Evolutionary conservation across 805 yeast genomes (phyloP), one percentile per base, ranked within the genome.

Genomic region (Kazachstania taianensis): DNA sequence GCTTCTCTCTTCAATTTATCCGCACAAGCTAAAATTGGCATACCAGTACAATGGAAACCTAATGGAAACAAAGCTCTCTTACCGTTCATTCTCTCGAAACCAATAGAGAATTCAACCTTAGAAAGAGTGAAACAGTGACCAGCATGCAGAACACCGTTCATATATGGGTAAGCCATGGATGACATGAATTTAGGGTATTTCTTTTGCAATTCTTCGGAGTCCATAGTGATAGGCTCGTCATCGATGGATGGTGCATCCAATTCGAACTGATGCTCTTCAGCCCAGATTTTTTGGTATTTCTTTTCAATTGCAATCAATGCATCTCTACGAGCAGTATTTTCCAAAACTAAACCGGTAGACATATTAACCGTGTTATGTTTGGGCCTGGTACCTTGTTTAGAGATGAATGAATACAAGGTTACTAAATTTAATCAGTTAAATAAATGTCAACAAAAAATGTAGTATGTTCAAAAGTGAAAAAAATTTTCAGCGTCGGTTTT

Each of bases 1-100:
- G 87, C 69, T 68, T 92, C 98, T 61, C 98, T 78, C 55, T 75
- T 75, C 55, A 92, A 72, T 65, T 92, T 89, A 65, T 89, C 98
- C 33, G 98, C 97, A 53, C 95, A 73, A 20, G 97, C 89, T 57
- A 76, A 71, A 59, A 92, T 92, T 37, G 98, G 97, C 96, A 92
- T 81, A 70, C 98, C 98, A 24, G 98, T 92, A 73, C 98, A 92
- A 65, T 92, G 98, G 80, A 89, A 92, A 33, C 98, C 98, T 39
- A 92, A 71, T 35, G 98, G 97, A 66, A 84, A 92, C 42, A 87
- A 67, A 25, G 96, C 95, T 50, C 81, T 73, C 63, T 81, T 84
- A 47, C 96, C 97, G 54, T 72, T 72, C 89, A 92, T 81, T 65
- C 96, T 78, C 67, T 92, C 95, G 56, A 81, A 92, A 37, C 97